Base-by-base conservation (phyloP, 2,329 filamentous ascomycete species). In the Botrytis tulipae region DNA sequence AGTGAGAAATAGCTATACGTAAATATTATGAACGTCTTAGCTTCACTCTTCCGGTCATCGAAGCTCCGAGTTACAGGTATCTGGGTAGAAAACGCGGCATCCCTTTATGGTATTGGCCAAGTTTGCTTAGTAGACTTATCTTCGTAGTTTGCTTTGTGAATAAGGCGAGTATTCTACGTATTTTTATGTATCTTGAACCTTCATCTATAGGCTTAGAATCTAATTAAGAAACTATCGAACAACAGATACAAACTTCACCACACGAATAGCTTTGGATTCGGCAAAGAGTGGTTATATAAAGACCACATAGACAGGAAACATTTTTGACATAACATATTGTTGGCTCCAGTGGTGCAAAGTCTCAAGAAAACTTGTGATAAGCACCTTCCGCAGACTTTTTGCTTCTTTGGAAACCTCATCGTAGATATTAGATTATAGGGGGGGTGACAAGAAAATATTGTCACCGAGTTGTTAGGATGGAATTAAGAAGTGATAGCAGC, bases 131-230 rank as follows among this genome's bases (percentile, higher is more conserved):
- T 14, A 16, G 40, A 42, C 0, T 42, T 3, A 42, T 5, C 14
- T 42, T 51, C 22, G 20, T 51, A 51, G 3, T 51, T 25, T 25
- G 46, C 8, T 22, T 0, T 51, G 22, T 4, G 22, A 51, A n/a
- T 10, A 51, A 0, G n/a, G 10, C 10, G 1, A 51, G 25, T n/a
- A n/a, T 0, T n/a, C 25, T 25, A 51, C 48, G n/a, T n/a, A 14
- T 51, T n/a, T 51, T 6, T 51, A n/a, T 6, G 12, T 51, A 25
- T n/a, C 48, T 51, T 51, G 10, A 14, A 14, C 25, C 0, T n/a
- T 14, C 10, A n/a, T 14, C 0, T 6, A 3, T 6, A 25, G 48
- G 4, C 6, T 14, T 6, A n/a, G 10, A 14, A 4, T n/a, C 10
- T 14, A n/a, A n/a, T n/a, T 1, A 4, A n/a, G 25, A 51, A 6